These are phyloP conservation scores for Colletotrichum euphorbiae DNA, from an alignment of 2,329 filamentous ascomycete species.

Conservation along the genomic window DNA sequence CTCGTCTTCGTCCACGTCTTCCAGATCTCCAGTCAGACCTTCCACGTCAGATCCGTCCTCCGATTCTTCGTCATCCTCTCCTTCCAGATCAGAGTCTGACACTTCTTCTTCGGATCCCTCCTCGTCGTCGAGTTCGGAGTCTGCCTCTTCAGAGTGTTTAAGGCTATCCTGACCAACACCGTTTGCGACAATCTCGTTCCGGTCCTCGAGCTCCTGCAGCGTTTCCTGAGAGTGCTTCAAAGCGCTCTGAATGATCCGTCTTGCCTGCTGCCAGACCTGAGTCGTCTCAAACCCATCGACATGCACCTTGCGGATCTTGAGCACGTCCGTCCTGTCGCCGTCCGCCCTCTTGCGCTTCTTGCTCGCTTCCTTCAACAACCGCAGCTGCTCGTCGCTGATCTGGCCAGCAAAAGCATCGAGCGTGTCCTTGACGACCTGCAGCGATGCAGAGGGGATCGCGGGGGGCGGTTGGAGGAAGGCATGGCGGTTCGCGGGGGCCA, in stretches of 20 bases:
- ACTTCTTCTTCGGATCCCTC: constrained; percentile 43
- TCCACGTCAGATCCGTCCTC: constrained; percentile 49
- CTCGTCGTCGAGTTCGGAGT: constrained; percentile 41
- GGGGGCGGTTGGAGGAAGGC: constrained; percentile 80
- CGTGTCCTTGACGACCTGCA: constrained; percentile 82
- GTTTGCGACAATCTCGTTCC: constrained; percentile 53
- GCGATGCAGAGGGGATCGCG: constrained; percentile 74
- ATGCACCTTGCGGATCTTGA: constrained; percentile 87
- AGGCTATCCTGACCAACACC: constrained; percentile 51
- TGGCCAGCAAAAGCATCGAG: constrained; percentile 82
- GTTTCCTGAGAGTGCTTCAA: constrained; percentile 61
- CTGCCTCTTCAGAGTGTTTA: constrained; percentile 50
- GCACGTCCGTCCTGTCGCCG: constrained; percentile 60
- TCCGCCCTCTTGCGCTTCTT: constrained; percentile 80
- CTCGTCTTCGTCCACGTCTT: constrained; percentile 48
- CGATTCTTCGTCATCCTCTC: constrained; percentile 44
- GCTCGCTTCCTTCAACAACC: constrained; percentile 73
- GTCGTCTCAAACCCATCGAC: constrained; percentile 87
- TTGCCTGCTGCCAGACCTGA: constrained; percentile 95
- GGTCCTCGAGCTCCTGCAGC: constrained; percentile 62
- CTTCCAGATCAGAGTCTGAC: constrained; percentile 43
- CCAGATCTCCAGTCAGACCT: constrained; percentile 40
- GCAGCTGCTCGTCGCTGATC: constrained; percentile 78
- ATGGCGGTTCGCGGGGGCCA: constrained; percentile 72
- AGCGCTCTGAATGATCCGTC: constrained; percentile 76